Conservation (phyloP, 768 basidiomycete species). For the Pleurotus cornucopiae region DNA sequence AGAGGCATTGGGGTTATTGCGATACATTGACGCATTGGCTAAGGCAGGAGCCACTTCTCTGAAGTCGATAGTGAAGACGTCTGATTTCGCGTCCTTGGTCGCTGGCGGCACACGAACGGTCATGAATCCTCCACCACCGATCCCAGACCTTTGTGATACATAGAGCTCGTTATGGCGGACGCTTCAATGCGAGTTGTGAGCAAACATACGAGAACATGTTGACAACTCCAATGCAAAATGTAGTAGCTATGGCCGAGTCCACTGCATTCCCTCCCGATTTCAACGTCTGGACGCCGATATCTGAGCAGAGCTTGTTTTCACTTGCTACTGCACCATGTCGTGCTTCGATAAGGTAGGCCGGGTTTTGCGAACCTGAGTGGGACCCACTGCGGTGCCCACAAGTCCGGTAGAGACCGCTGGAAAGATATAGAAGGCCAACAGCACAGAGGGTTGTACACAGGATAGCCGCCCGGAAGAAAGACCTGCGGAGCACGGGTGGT, state of each 20-base stretch:
- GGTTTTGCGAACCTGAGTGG: constrained; percentile 26
- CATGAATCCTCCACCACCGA: constrained; percentile 90
- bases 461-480: too few species aligned
- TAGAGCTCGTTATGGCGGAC: neutral
- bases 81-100: constrained; percentile 36
- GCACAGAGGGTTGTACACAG: too few species aligned
- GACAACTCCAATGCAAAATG: constrained; percentile 76
- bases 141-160: constrained; percentile 52
- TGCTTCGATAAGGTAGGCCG: constrained; percentile 50
- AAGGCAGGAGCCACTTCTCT: constrained; percentile 80
- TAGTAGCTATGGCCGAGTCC: constrained; percentile 78
- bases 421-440: too few species aligned
- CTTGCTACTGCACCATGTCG: constrained; percentile 82
- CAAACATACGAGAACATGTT: constrained; percentile 84
- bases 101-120: constrained; percentile 69
- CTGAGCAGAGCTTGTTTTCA: constrained; percentile 83
- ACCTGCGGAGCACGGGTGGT: too few species aligned
- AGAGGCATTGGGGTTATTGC: constrained; percentile 45
- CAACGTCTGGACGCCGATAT: constrained; percentile 74
- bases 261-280: constrained; percentile 88
- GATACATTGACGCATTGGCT: constrained; percentile 77
- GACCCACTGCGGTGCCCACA: too few species aligned
- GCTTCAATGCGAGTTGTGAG: neutral
- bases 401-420: too few species aligned
- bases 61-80: constrained; percentile 79